Evolutionary conservation across 139 green algal species (phyloP).

Genomic region (Chlorella sorokiniana): DNA sequence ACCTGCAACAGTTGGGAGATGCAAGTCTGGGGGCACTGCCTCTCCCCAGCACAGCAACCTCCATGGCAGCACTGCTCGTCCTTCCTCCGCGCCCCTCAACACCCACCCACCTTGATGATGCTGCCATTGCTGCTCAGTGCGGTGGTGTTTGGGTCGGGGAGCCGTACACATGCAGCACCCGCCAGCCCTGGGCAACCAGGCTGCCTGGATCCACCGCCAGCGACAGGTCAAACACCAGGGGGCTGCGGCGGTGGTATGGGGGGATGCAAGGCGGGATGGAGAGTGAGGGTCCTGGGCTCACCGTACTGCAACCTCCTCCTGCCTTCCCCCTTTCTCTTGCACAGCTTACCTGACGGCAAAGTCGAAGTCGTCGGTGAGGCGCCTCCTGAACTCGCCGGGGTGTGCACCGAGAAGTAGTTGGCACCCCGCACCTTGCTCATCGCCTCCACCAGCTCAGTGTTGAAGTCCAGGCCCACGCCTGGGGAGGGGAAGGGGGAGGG

Average conservation of each 20-base stretch:
- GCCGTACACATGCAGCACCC: slow-evolving; percentile 36
- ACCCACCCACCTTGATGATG: slow-evolving; percentile 9
- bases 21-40: not conserved
- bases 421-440: slow-evolving; percentile 28
- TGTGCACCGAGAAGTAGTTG: slow-evolving; percentile 44
- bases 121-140: slow-evolving; percentile 25
- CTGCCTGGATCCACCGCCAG: slow-evolving; percentile 14
- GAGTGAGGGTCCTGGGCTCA: not conserved
- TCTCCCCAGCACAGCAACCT: not conserved
- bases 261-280: not conserved
- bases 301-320: not conserved
- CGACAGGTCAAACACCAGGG: slow-evolving; percentile 44
- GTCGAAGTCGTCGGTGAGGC: slow-evolving; percentile 39
- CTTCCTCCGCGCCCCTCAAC: too few relatives aligned
- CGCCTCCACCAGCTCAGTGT: slow-evolving; percentile 39
- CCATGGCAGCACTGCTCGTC: not conserved
- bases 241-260: slow-evolving; percentile 4
- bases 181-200: slow-evolving; percentile 22
- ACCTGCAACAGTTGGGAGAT: too few relatives aligned
- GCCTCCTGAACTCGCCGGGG: slow-evolving; percentile 33
- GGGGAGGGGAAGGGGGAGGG: not conserved
- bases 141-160: slow-evolving; percentile 28
- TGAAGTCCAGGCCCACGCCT: slow-evolving; percentile 47
- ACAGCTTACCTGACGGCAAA: slow-evolving; percentile 30
- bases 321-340: not conserved